A percentile compares a stretch with the other conserved stretches of the same genome.
Evolutionary conservation across 176 grass and related monocot species (phyloP).

Genomic region (Musa acuminata): DNA sequence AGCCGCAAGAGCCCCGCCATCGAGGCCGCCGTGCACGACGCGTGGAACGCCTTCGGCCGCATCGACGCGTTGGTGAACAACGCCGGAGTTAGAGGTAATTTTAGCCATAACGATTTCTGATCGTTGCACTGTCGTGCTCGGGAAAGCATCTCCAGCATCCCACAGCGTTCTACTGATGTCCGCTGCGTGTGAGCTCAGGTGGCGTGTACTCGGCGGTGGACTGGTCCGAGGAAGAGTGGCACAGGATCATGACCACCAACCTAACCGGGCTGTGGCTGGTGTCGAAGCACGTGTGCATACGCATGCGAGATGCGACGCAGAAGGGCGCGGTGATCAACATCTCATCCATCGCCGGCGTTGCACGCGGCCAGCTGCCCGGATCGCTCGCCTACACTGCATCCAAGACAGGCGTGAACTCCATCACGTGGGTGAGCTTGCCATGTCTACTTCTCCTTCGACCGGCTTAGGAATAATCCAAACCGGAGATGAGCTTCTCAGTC

Average conservation of each 20-base stretch:
- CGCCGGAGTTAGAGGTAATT: conserved; percentile 65
- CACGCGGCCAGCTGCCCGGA: conserved; percentile 47
- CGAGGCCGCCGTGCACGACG: conserved; percentile 35
- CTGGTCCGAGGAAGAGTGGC: conserved; percentile 70
- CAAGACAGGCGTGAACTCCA: conserved; percentile 52
- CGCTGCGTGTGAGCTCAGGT: conserved; percentile 22
- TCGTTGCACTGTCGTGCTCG: too few relatives aligned
- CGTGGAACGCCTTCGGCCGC: conserved; percentile 70
- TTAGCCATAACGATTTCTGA: not conserved
- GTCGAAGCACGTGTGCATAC: conserved; percentile 59
- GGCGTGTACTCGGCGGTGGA: conserved; percentile 60
- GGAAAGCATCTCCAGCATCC: too few relatives aligned
- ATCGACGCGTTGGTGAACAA: conserved; percentile 77
- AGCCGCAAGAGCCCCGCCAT: conserved; percentile 27
- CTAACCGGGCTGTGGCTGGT: conserved; percentile 74
- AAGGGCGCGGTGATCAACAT: conserved; percentile 72
- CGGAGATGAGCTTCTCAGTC: too few relatives aligned
- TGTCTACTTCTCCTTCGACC: too few relatives aligned
- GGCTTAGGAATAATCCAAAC: too few relatives aligned
- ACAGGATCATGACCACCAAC: conserved; percentile 56
- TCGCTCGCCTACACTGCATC: conserved; percentile 45
- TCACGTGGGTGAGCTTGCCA: conserved; percentile 40
- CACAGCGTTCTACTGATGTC: too few relatives aligned
- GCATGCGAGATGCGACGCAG: conserved; percentile 44
- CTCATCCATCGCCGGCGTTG: conserved; percentile 28